Evolutionary conservation across 2,329 filamentous ascomycete genomes (phyloP).

Genomic region (Botryosphaeria dothidea): DNA sequence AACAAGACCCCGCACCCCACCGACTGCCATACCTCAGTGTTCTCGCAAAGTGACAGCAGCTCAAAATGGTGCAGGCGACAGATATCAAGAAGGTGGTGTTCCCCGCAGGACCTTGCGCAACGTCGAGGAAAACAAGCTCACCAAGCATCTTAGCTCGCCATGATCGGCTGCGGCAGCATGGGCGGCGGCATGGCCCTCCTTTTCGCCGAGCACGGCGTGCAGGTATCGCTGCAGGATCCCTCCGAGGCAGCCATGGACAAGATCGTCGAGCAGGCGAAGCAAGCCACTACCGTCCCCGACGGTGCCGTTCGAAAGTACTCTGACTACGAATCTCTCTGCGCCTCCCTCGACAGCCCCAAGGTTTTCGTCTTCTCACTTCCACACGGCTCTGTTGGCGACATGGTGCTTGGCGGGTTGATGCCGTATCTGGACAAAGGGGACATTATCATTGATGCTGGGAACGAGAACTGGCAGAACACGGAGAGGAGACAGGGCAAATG

Average conservation of each 20-base stretch:
- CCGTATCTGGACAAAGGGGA: slow-evolving; percentile 60
- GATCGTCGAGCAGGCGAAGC: slow-evolving; percentile 43
- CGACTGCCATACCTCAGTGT: too few species aligned
- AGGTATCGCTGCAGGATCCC: slow-evolving; percentile 58
- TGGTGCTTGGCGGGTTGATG: slow-evolving; percentile 48
- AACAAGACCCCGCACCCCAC: too few species aligned
- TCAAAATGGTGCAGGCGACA: not conserved
- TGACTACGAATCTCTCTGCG: slow-evolving; percentile 54
- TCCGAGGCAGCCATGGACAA: slow-evolving; percentile 50
- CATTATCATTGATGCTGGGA: slow-evolving; percentile 68
- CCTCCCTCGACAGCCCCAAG: slow-evolving; percentile 49
- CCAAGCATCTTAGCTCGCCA: slow-evolving; percentile 47
- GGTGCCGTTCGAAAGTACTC: slow-evolving; percentile 23
- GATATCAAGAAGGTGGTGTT: slow-evolving; percentile 14
- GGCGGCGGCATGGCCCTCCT: slow-evolving; percentile 61
- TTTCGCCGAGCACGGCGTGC: slow-evolving; percentile 57
- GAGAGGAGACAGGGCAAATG: slow-evolving; percentile 63
- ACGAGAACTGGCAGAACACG: slow-evolving; percentile 67
- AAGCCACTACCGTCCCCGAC: slow-evolving; percentile 22
- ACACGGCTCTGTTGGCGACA: slow-evolving; percentile 51
- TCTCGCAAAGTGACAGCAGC: not conserved
- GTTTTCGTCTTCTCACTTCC: slow-evolving; percentile 57
- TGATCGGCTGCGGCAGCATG: slow-evolving; percentile 62
- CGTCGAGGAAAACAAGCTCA: not conserved
- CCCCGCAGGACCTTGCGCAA: not conserved